phyloP scores from a whole-genome alignment of 2,329 filamentous ascomycete genomes.

The Talaromyces sp. region DNA sequence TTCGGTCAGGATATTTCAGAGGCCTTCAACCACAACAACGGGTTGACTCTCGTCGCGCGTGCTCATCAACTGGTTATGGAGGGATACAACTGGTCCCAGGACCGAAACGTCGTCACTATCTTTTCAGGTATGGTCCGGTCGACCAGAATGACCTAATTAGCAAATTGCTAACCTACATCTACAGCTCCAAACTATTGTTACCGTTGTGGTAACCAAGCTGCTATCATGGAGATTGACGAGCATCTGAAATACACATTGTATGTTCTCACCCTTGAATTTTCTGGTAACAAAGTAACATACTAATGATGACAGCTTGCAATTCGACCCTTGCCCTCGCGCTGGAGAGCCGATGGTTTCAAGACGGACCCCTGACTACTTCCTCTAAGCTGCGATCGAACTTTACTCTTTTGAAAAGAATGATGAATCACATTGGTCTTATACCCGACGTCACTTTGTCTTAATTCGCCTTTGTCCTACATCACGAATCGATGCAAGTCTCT shows the following conservation, averaged over 20 bases:
- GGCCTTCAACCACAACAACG: conserved; percentile 99
- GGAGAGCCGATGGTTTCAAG: conserved; percentile 99
- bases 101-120: conserved; percentile 96
- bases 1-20: conserved; percentile 97
- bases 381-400: conserved; percentile 53
- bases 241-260: conserved; percentile 99
- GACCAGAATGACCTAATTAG: neutral
- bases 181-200: conserved; percentile 92
- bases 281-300: neutral
- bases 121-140: conserved; percentile 70
- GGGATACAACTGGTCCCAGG: conserved; percentile 99
- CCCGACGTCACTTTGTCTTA: conserved; percentile 11
- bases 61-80: conserved; percentile 99
- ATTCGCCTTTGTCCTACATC: conserved; percentile 10
- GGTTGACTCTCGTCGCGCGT: conserved; percentile 87
- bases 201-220: conserved; percentile 96
- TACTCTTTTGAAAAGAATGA: conserved; percentile 16
- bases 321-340: conserved; percentile 94
- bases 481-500: conserved; percentile 1
- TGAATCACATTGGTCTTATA: conserved; percentile 14
- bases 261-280: conserved; percentile 40
- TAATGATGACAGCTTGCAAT: conserved; percentile 72
- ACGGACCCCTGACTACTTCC: conserved; percentile 97
- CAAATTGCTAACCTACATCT: neutral
- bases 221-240: conserved; percentile 99